phyloP scores from a whole-genome alignment of 805 yeast species.

The Wickerhamiella cacticola region DNA sequence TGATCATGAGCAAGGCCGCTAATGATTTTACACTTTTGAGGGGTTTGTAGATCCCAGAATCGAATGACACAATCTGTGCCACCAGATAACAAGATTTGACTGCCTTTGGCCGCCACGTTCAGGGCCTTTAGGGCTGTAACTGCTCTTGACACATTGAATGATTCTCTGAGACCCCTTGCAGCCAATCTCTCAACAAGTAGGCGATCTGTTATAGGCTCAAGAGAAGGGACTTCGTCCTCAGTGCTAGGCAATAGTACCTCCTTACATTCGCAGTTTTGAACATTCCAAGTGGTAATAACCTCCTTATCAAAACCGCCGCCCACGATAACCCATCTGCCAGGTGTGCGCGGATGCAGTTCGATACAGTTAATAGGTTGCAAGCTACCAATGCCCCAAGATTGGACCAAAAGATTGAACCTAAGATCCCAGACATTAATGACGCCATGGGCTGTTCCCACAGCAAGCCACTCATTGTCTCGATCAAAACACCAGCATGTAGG shows the following conservation, averaged over 20 bases:
- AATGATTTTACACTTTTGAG: slow-evolving; percentile 26
- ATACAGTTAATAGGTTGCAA: slow-evolving; percentile 41
- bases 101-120: neutral
- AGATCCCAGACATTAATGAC: slow-evolving; percentile 71
- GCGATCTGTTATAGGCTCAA: slow-evolving; percentile 20
- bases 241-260: slow-evolving; percentile 26
- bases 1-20: slow-evolving; percentile 28
- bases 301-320: slow-evolving; percentile 54
- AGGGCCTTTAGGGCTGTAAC: neutral
- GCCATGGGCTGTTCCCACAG: slow-evolving; percentile 68
- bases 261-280: slow-evolving; percentile 49
- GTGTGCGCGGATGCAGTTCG: slow-evolving; percentile 34
- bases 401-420: slow-evolving; percentile 48
- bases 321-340: slow-evolving; percentile 40
- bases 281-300: slow-evolving; percentile 63
- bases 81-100: slow-evolving; percentile 21
- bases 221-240: slow-evolving; percentile 17
- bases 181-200: slow-evolving; percentile 18
- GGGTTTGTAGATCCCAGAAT: slow-evolving; percentile 29
- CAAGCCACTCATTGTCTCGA: slow-evolving; percentile 44
- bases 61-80: slow-evolving; percentile 27
- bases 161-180: slow-evolving; percentile 19
- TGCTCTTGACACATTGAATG: slow-evolving; percentile 1
- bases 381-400: slow-evolving; percentile 48
- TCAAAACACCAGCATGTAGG: slow-evolving; percentile 51